phyloP scores from a whole-genome alignment of 805 yeast species.

The Kazachstania africana region DNA sequence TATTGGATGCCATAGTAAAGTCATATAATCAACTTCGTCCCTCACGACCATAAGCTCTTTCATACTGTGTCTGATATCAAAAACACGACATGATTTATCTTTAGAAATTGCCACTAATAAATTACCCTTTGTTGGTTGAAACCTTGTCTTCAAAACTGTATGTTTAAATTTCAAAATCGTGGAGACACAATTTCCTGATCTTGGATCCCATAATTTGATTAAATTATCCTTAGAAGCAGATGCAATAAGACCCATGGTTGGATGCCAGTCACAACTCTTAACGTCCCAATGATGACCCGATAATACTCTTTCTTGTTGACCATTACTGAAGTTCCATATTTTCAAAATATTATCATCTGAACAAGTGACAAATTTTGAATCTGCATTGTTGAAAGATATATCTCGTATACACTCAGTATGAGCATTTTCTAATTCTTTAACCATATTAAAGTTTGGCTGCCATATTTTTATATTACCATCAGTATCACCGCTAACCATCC shows the following conservation, averaged over 20 bases:
- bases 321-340: conserved; percentile 90
- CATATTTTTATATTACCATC: too few relatives aligned
- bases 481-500: too few relatives aligned
- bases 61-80: conserved; percentile 74
- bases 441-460: too few relatives aligned
- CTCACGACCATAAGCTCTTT: conserved; percentile 60
- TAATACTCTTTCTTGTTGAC: conserved; percentile 65
- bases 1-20: conserved; percentile 87
- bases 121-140: conserved; percentile 70
- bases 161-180: conserved; percentile 90
- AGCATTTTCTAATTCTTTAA: too few relatives aligned
- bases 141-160: conserved; percentile 75
- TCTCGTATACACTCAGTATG: too few relatives aligned
- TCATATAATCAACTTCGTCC: conserved; percentile 76
- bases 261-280: conserved; percentile 95
- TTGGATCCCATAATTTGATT: conserved; percentile 93
- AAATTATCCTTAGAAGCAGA: conserved; percentile 93
- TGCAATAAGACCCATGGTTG: conserved; percentile 71
- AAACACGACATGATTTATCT: conserved; percentile 77
- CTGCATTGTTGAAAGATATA: conserved; percentile 82
- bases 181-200: conserved; percentile 58
- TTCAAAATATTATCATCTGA: conserved; percentile 87
- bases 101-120: conserved; percentile 78
- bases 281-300: conserved; percentile 99
- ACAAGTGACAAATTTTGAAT: conserved; percentile 83